phyloP scores from a whole-genome alignment of 2,329 filamentous ascomycete species.

The Teratosphaeria zuluensis region DNA sequence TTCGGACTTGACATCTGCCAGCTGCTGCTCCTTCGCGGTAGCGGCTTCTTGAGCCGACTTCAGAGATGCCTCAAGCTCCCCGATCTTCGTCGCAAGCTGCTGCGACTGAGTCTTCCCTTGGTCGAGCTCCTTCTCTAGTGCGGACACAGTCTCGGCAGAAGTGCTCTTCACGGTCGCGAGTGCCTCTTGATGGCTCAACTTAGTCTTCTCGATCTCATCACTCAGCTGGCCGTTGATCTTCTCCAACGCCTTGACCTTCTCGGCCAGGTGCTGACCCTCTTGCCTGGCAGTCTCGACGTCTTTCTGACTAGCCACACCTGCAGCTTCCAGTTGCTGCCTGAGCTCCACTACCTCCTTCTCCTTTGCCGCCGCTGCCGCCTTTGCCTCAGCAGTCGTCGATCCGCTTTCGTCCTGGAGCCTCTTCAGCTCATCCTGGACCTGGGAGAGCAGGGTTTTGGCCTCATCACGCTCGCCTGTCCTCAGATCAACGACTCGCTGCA shows the following conservation, averaged over 20 bases:
- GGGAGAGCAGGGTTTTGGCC: neutral
- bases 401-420: neutral
- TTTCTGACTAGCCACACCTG: neutral
- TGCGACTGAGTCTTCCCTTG: neutral
- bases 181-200: neutral
- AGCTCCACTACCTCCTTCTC: neutral
- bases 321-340: neutral
- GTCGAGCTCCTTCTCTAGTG: neutral
- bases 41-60: neutral
- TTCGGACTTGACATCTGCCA: neutral
- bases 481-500: neutral
- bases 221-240: neutral
- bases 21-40: neutral
- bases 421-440: neutral
- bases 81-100: neutral
- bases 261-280: neutral
- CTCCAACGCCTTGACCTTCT: neutral
- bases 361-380: neutral
- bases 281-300: conserved; percentile 2
- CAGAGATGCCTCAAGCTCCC: neutral
- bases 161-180: neutral
- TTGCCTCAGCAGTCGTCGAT: neutral
- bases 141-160: neutral
- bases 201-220: neutral
- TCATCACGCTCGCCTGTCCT: neutral